These are phyloP conservation scores for Corinectria fuckeliana DNA, from an alignment of 2,329 filamentous ascomycete genomes.

Conservation along the genomic window DNA sequence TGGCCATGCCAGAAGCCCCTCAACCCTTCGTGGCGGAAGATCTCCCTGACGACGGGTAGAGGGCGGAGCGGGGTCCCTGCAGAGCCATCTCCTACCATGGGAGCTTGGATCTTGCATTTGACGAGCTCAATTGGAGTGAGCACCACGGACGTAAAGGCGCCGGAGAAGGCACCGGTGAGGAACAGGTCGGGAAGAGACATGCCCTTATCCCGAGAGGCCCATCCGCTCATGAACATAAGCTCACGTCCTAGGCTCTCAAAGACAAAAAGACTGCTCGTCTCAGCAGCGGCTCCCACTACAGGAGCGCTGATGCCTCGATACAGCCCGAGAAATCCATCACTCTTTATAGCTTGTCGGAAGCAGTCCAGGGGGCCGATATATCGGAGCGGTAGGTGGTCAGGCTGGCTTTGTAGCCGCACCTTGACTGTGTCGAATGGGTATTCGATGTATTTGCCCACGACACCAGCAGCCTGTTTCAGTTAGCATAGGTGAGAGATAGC, in stretches of 20 bases:
- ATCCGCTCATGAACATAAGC: slow-evolving; percentile 61
- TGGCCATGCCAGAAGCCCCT: slow-evolving; percentile 95
- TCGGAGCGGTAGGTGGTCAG: slow-evolving; percentile 78
- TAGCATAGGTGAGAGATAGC: background rate
- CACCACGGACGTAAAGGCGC: slow-evolving; percentile 86
- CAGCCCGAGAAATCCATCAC: slow-evolving; percentile 80
- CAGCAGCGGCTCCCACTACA: slow-evolving; percentile 86
- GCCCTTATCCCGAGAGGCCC: slow-evolving; percentile 59
- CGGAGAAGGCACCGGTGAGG: slow-evolving; percentile 83
- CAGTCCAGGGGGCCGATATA: slow-evolving; percentile 92
- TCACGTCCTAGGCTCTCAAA: slow-evolving; percentile 81
- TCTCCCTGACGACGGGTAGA: slow-evolving; percentile 73
- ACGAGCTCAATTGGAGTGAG: slow-evolving; percentile 96
- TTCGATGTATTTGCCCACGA: slow-evolving; percentile 94
- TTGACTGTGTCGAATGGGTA: slow-evolving; percentile 99
- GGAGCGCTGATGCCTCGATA: slow-evolving; percentile 95
- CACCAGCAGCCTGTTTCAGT: slow-evolving; percentile 70
- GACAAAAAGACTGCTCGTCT: slow-evolving; percentile 92
- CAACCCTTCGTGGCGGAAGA: slow-evolving; percentile 84
- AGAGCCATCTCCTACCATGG: slow-evolving; percentile 50
- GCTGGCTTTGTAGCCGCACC: slow-evolving; percentile 95
- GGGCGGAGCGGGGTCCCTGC: slow-evolving; percentile 63
- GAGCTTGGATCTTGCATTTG: slow-evolving; percentile 98
- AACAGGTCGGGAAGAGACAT: slow-evolving; percentile 79
- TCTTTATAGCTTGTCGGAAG: slow-evolving; percentile 82